Evolutionary conservation across 805 yeast species (phyloP).

Genomic region (Yamadazyma ubonensis): DNA sequence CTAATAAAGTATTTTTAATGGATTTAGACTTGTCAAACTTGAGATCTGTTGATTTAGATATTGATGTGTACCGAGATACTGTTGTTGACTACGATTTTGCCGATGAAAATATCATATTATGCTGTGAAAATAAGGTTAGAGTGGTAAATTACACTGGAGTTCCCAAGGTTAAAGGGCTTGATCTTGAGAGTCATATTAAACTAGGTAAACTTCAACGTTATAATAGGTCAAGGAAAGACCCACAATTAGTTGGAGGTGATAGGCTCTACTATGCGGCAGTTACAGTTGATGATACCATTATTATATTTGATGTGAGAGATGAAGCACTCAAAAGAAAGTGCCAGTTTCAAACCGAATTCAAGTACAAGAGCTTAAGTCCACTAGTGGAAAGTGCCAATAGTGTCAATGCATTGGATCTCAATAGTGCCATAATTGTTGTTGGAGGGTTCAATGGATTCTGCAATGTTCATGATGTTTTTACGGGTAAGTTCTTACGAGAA

Average conservation of each 20-base stretch:
- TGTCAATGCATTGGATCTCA: constrained; percentile 30
- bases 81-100: constrained; percentile 34
- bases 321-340: constrained; percentile 18
- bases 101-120: constrained; percentile 27
- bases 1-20: constrained; percentile 17
- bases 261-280: constrained; percentile 40
- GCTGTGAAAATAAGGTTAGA: constrained; percentile 19
- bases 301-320: constrained; percentile 44
- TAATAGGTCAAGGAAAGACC: constrained; percentile 17
- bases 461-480: constrained; percentile 41
- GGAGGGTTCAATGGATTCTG: constrained; percentile 45
- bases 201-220: constrained; percentile 14
- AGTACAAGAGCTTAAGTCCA: constrained; percentile 13
- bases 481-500: constrained; percentile 41
- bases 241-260: constrained; percentile 36
- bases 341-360: constrained; percentile 23
- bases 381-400: constrained; percentile 13
- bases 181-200: constrained; percentile 11
- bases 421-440: constrained; percentile 33
- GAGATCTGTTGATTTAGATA: constrained; percentile 8
- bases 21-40: constrained; percentile 16
- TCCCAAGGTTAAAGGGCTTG: background rate
- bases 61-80: constrained; percentile 6
- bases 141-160: constrained; percentile 22
- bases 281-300: constrained; percentile 39